A percentile compares a stretch with the other conserved stretches of the same genome.
These are phyloP conservation scores for Sporobolomyces phaffii DNA, from an alignment of 768 basidiomycete species.

Conservation along the genomic window DNA sequence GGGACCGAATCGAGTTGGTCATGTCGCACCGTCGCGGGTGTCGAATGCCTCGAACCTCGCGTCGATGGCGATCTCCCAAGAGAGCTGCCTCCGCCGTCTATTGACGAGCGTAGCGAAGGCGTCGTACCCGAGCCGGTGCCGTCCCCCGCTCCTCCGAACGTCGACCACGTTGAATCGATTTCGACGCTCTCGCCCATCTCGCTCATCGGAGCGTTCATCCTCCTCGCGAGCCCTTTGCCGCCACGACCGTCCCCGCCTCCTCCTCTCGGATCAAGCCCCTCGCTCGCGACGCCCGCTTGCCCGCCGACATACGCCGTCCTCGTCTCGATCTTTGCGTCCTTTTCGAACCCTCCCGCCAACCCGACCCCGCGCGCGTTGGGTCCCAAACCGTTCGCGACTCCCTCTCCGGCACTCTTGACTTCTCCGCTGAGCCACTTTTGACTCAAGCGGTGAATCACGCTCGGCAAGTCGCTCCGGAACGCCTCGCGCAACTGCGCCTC, in stretches of 20 bases:
- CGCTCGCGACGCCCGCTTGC: background rate
- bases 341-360: constrained; percentile 17
- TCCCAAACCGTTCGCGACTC: no score
- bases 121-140: background rate
- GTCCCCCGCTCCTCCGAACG: constrained; percentile 9
- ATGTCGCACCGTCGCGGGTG: constrained; percentile 12
- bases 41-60: background rate
- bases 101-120: constrained; percentile 25
- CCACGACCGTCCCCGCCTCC: background rate
- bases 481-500: constrained; percentile 94
- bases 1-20: constrained; percentile 50
- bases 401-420: constrained; percentile 30
- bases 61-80: background rate
- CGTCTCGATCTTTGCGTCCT: constrained; percentile 37
- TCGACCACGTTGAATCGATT: constrained; percentile 33
- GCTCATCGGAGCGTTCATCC: constrained; percentile 14
- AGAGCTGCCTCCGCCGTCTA: background rate
- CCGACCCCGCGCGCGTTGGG: constrained; percentile 4
- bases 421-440: constrained; percentile 74
- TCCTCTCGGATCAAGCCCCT: background rate
- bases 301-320: constrained; percentile 28
- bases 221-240: constrained; percentile 8
- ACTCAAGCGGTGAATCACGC: constrained; percentile 90
- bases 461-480: constrained; percentile 94
- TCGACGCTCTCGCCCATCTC: constrained; percentile 34